Conservation (phyloP, 768 basidiomycete genomes). For the Macrolepiota albuminosa region DNA sequence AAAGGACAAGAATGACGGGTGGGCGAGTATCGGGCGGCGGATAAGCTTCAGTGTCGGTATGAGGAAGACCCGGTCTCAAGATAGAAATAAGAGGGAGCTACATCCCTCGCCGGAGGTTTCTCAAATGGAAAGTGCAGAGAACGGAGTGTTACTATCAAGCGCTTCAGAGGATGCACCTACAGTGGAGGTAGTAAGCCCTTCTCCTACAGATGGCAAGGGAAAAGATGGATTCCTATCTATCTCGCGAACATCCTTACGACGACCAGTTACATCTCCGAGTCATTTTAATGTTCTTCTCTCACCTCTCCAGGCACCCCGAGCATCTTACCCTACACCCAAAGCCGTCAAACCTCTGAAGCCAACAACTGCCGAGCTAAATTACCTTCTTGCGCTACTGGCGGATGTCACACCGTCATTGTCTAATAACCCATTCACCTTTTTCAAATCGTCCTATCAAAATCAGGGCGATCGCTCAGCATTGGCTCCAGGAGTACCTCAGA, state of each 20-base stretch:
- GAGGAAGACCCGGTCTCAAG: slow-evolving; percentile 30
- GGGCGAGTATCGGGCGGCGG: slow-evolving; percentile 62
- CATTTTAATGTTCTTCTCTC: not conserved
- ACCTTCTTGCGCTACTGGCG: slow-evolving; percentile 64
- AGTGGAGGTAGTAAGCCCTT: slow-evolving; percentile 7
- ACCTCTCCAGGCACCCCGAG: not conserved
- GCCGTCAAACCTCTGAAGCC: slow-evolving; percentile 51
- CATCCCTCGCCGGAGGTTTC: not conserved
- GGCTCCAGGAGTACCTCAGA: slow-evolving; percentile 19
- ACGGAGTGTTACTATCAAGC: not conserved
- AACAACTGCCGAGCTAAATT: slow-evolving; percentile 53
- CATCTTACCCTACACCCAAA: slow-evolving; percentile 28
- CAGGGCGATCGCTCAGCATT: slow-evolving; percentile 11
- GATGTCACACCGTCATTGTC: slow-evolving; percentile 45
- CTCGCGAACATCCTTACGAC: slow-evolving; percentile 9
- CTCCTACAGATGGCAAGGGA: not conserved
- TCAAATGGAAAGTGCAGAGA: slow-evolving; percentile 7
- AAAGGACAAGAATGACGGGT: slow-evolving; percentile 38
- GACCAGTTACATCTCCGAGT: slow-evolving; percentile 14
- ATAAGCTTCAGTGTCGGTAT: slow-evolving; percentile 57
- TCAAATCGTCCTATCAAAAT: slow-evolving; percentile 28
- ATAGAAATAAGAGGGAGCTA: slow-evolving; percentile 18
- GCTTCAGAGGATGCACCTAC: slow-evolving; percentile 6
- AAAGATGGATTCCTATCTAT: slow-evolving; percentile 1
- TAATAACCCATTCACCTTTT: slow-evolving; percentile 44